Conservation (phyloP, 192 early-diverging fungal species). For the Dissophora ornata region DNA sequence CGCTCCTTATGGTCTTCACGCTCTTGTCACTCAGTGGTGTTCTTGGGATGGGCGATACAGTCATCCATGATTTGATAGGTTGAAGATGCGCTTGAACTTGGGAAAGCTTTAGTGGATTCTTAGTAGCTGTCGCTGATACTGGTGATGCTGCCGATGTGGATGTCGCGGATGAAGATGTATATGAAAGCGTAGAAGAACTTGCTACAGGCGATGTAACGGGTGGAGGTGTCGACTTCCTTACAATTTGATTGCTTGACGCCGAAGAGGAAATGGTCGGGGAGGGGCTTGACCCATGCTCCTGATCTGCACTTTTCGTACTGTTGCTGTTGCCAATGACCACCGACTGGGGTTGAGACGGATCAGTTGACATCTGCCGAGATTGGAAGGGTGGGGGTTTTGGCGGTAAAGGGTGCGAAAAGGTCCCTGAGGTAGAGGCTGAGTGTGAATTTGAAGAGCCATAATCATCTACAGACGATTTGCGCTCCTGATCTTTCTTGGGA, state of each 20-base stretch:
- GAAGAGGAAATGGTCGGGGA: background rate
- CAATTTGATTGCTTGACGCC: background rate
- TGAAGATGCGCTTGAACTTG: conserved; percentile 36
- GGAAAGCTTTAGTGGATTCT: conserved; percentile 37
- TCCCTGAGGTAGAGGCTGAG: background rate
- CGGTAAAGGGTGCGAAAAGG: conserved; percentile 46
- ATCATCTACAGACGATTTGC: conserved; percentile 42
- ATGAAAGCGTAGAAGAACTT: background rate
- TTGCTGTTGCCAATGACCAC: background rate
- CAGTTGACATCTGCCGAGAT: conserved; percentile 21
- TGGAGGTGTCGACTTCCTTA: conserved; percentile 10
- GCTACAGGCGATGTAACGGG: background rate
- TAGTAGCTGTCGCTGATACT: background rate
- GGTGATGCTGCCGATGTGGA: background rate
- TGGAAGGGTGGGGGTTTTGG: conserved; percentile 40
- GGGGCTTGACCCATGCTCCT: conserved; percentile 2
- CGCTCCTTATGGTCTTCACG: background rate
- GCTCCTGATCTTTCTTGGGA: conserved; percentile 45
- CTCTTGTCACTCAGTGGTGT: conserved; percentile 15
- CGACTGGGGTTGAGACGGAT: conserved; percentile 12
- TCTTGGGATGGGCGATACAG: conserved; percentile 24
- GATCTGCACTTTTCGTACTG: background rate
- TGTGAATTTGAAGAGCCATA: conserved; percentile 9
- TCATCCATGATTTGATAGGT: conserved; percentile 53
- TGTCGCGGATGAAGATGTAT: background rate